Evolutionary conservation across 371 early-diverging fungal species (phyloP).

Genomic region (Mucor racemosus): DNA sequence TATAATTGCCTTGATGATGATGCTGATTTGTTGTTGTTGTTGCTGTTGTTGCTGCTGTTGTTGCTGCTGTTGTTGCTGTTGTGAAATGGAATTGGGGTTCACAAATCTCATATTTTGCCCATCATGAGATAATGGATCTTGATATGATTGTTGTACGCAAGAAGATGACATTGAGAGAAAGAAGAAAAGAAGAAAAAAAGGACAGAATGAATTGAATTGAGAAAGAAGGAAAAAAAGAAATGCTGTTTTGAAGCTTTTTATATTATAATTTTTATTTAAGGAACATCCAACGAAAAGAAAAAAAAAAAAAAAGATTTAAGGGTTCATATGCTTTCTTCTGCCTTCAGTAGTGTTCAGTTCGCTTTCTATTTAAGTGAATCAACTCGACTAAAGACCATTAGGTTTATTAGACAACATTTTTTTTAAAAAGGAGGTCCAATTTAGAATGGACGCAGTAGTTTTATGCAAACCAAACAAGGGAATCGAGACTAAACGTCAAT

Average conservation of each 20-base stretch:
- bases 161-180: conserved; percentile 28
- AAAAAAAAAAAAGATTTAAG: conserved; percentile 16
- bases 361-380: conserved; percentile 24
- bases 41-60: conserved; percentile 17
- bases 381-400: neutral
- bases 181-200: neutral
- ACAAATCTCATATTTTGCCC: conserved; percentile 23
- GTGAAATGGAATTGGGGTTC: conserved; percentile 30
- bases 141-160: conserved; percentile 26
- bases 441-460: conserved; percentile 25
- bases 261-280: conserved; percentile 2
- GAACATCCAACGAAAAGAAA: conserved; percentile 13
- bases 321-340: conserved; percentile 9
- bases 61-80: conserved; percentile 19
- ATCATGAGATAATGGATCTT: conserved; percentile 19
- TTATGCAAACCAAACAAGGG: conserved; percentile 16
- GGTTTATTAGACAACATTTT: conserved; percentile 12
- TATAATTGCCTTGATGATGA: neutral
- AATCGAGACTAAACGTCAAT: conserved; percentile 31
- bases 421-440: conserved; percentile 23
- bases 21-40: too few species aligned
- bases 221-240: conserved; percentile 9
- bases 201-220: neutral
- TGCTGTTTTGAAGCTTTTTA: conserved; percentile 3
- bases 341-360: neutral